Evolutionary conservation across 306 rosid species (phyloP).

Genomic region (Rosa chinensis): DNA sequence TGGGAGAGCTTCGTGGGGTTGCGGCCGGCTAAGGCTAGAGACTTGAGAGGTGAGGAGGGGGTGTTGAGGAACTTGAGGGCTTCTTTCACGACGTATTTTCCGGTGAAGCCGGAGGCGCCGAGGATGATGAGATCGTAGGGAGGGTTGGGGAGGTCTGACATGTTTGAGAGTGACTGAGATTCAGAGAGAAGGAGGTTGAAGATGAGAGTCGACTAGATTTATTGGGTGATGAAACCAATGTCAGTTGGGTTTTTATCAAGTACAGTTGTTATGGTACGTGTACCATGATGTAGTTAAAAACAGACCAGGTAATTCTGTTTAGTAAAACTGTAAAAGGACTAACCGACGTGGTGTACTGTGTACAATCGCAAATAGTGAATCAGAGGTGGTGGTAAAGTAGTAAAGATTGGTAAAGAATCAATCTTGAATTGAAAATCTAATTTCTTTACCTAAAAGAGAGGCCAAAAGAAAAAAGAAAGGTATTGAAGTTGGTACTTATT

Average conservation of each 20-base stretch:
- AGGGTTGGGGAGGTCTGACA: constrained; percentile 20
- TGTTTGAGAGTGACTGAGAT: neutral
- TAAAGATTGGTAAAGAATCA: too few relatives aligned
- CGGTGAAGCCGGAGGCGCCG: constrained; percentile 94
- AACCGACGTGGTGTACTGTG: too few relatives aligned
- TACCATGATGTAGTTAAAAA: too few relatives aligned
- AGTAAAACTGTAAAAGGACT: too few relatives aligned
- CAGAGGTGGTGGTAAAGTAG: too few relatives aligned
- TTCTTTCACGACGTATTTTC: constrained; percentile 70
- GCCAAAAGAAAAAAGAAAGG: too few relatives aligned
- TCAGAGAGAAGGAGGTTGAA: neutral
- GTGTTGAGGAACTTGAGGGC: constrained; percentile 65
- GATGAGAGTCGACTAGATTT: neutral
- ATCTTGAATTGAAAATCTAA: too few relatives aligned
- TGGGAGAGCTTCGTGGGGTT: constrained; percentile 51
- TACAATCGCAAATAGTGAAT: too few relatives aligned
- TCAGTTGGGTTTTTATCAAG: neutral
- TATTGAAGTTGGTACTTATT: too few relatives aligned
- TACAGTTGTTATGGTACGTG: too few relatives aligned
- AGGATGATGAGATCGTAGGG: constrained; percentile 63
- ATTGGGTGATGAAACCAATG: neutral
- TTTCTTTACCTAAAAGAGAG: too few relatives aligned
- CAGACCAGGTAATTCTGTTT: too few relatives aligned
- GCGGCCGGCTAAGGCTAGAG: constrained; percentile 81
- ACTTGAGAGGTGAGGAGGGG: constrained; percentile 52